These are phyloP conservation scores for Nitzschia palea DNA, from an alignment of 108 stramenopile genomes.

Conservation along the genomic window DNA sequence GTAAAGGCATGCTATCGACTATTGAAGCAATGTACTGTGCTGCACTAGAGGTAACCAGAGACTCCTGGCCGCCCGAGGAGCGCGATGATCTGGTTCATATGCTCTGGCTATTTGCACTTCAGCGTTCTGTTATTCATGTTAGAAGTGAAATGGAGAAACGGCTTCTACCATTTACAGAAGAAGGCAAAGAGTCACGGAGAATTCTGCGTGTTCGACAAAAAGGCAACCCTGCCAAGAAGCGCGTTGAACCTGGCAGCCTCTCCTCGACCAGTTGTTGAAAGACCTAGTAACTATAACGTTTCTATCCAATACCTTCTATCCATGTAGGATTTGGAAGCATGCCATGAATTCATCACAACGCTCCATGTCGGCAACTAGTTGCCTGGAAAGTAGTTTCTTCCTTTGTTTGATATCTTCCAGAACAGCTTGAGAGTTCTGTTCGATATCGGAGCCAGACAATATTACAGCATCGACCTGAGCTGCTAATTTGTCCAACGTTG, in stretches of 20 bases:
- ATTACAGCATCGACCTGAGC: slow-evolving; percentile 45
- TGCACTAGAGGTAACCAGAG: slow-evolving; percentile 39
- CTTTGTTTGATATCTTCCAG: slow-evolving; percentile 15
- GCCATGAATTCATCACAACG: slow-evolving; percentile 32
- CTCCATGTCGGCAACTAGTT: slow-evolving; percentile 29
- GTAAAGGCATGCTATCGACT: slow-evolving; percentile 65
- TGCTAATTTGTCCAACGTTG: slow-evolving; percentile 44
- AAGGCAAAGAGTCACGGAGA: slow-evolving; percentile 53
- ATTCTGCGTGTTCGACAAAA: slow-evolving; percentile 3
- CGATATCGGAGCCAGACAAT: neutral
- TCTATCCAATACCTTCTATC: neutral
- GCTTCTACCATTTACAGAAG: slow-evolving; percentile 44
- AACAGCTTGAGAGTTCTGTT: neutral
- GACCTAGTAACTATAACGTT: neutral
- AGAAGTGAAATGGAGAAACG: slow-evolving; percentile 25
- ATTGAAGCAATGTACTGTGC: slow-evolving; percentile 83
- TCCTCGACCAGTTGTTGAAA: neutral
- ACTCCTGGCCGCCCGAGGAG: slow-evolving; percentile 11
- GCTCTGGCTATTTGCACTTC: slow-evolving; percentile 75
- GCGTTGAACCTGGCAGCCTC: no score
- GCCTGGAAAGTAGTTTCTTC: slow-evolving; percentile 29
- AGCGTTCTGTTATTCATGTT: slow-evolving; percentile 48
- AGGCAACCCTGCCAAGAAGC: neutral
- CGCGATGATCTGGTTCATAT: slow-evolving; percentile 48
- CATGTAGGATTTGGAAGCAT: slow-evolving; percentile 37